Conservation (phyloP, 441 rosid genomes). For the Pelargonium cotyledonis region DNA sequence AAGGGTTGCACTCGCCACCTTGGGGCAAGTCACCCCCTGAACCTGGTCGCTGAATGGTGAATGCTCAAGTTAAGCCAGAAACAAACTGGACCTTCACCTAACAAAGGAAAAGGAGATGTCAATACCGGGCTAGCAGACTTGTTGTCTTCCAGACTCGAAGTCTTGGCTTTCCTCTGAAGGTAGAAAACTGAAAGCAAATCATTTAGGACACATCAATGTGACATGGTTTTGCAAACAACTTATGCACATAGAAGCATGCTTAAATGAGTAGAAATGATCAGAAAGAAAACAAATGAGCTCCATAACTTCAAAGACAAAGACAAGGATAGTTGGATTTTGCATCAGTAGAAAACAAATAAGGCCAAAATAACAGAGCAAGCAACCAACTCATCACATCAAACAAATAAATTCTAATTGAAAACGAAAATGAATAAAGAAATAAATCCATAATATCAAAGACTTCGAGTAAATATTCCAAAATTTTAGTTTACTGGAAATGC, state of each 20-base stretch:
- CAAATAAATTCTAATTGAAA: not conserved
- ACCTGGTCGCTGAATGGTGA: constrained; percentile 60
- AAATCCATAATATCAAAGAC: not conserved
- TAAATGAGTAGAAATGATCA: too few species aligned
- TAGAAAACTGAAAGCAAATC: not conserved
- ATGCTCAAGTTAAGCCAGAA: constrained; percentile 21
- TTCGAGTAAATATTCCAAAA: not conserved
- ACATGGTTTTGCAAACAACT: too few species aligned
- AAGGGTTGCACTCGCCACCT: constrained; percentile 39
- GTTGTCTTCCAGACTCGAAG: not conserved
- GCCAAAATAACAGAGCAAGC: not conserved
- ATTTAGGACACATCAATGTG: too few species aligned
- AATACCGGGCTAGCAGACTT: not conserved
- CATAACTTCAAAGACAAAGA: not conserved
- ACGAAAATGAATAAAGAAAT: not conserved
- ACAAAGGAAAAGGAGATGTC: not conserved
- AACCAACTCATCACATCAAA: too few species aligned
- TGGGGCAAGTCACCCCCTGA: constrained; percentile 65
- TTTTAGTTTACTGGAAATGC: not conserved
- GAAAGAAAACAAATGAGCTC: too few species aligned
- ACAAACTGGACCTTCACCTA: constrained; percentile 22
- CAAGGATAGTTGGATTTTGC: not conserved
- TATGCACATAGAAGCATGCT: too few species aligned
- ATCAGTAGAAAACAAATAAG: not conserved
- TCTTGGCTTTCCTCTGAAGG: not conserved